These are phyloP conservation scores for Tuber aestivum DNA, from an alignment of 495 filamentous ascomycete genomes.

Conservation along the genomic window DNA sequence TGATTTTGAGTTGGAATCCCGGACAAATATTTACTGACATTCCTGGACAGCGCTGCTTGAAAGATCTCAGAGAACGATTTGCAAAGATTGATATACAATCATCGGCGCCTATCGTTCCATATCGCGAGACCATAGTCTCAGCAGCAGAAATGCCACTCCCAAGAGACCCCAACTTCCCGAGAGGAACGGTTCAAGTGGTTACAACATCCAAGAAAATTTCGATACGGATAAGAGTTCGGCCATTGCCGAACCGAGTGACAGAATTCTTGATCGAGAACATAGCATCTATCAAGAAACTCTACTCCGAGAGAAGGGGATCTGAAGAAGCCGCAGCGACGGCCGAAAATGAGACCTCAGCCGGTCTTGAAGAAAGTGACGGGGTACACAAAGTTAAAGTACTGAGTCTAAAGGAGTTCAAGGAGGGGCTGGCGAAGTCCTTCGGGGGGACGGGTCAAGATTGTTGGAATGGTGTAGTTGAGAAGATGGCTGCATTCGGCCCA, in stretches of 20 bases:
- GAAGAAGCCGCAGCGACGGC: constrained; percentile 43
- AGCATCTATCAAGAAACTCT: constrained; percentile 69
- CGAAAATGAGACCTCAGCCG: constrained; percentile 37
- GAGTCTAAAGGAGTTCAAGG: constrained; percentile 66
- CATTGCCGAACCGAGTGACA: constrained; percentile 70
- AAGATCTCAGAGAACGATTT: constrained; percentile 88
- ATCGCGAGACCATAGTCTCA: constrained; percentile 82
- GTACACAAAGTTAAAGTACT: constrained; percentile 53
- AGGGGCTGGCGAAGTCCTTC: constrained; percentile 62
- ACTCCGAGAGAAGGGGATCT: constrained; percentile 50
- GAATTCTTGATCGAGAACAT: constrained; percentile 78
- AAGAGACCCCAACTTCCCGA: constrained; percentile 76
- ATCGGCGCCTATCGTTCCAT: constrained; percentile 90
- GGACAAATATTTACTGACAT: background rate
- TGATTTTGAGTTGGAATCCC: background rate
- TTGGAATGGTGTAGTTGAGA: constrained; percentile 72
- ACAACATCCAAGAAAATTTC: constrained; percentile 82
- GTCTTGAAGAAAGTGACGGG: constrained; percentile 46
- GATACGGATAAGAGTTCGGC: constrained; percentile 69
- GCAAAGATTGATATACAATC: constrained; percentile 93
- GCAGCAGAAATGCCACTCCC: constrained; percentile 86
- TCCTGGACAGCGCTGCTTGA: constrained; percentile 62
- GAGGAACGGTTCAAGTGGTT: constrained; percentile 66
- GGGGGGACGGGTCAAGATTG: constrained; percentile 62
- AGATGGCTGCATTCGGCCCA: constrained; percentile 85